These are phyloP conservation scores for Macadamia integrifolia DNA, from an alignment of 164 flowering plant genomes.

Conservation along the genomic window DNA sequence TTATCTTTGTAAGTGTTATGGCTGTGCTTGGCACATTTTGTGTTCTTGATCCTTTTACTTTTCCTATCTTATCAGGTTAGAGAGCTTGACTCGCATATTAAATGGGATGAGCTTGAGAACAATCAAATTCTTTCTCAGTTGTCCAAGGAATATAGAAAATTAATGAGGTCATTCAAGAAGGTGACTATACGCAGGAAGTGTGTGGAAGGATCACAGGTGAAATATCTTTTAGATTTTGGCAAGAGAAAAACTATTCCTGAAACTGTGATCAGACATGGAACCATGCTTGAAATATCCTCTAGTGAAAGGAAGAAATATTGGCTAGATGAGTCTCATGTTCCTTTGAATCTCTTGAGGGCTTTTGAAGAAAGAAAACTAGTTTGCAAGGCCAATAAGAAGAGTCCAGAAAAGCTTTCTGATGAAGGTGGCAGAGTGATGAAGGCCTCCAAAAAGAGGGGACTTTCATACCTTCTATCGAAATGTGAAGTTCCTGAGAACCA, in stretches of 20 bases:
- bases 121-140: conserved; percentile 34
- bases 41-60: conserved; percentile 5
- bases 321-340: conserved; percentile 77
- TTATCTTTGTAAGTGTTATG: neutral
- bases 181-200: conserved; percentile 65
- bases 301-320: conserved; percentile 81
- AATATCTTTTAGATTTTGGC: conserved; percentile 95
- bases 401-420: conserved; percentile 19
- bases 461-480: conserved; percentile 55
- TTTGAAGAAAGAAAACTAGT: conserved; percentile 76
- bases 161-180: conserved; percentile 67
- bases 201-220: conserved; percentile 43
- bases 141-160: conserved; percentile 58
- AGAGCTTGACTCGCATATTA: conserved; percentile 63
- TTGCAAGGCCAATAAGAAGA: conserved; percentile 37
- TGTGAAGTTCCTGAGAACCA: conserved; percentile 50
- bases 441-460: conserved; percentile 33
- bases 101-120: conserved; percentile 80
- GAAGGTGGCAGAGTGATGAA: conserved; percentile 24
- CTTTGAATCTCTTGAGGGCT: conserved; percentile 72
- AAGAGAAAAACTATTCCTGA: conserved; percentile 84
- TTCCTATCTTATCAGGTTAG: conserved; percentile 52
- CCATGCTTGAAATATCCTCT: conserved; percentile 52
- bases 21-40: no score
- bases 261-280: conserved; percentile 58